Base-by-base conservation (phyloP, 371 early-diverging fungal genomes). In the Dichotomocladium elegans region DNA sequence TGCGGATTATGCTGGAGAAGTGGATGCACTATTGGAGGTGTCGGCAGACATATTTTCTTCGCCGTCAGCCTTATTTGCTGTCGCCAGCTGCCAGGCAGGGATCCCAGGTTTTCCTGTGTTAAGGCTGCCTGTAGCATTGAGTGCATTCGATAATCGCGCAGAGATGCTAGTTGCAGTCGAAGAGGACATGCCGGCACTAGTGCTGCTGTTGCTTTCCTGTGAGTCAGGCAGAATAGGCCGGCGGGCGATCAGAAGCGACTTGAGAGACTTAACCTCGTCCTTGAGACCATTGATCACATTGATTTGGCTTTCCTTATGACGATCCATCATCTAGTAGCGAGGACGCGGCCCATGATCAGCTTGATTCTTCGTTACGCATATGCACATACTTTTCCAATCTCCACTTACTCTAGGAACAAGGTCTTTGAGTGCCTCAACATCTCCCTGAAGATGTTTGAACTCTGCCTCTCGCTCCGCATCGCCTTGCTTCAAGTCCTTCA, bases 251-350 rank as follows among this genome's bases (percentile, higher is more conserved):
- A 96, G 64, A 50, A 96, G 76, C 53, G 87, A 88, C 61, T 95
- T 92, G 41, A 96, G 80, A 11, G 91, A 90, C 63, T 93, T 93
- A 73, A 97, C 82, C 68, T 97, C 98, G 17, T 81, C 79, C 69
- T 97, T 95, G n/a, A 97, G 77, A 34, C 95, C 95, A 14, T 72
- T 67, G 66, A 92, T 58, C 14, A 89, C 79, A 24, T 80, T 74
- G 15, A 71, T 69, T 58, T 90, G 89, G 26, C 86, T 71, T 42
- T 89, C 84, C 57, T 87, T 89, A 47, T 79, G 74, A 64, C 87
- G 87, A 29, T 90, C 87, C 61, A 91, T 61, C 58, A 89, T 63
- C 74, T n/a, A n/a, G n/a, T n/a, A n/a, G n/a, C n/a, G n/a, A n/a
- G n/a, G n/a, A n/a, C n/a, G n/a, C n/a, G n/a, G n/a, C n/a, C n/a